These are phyloP conservation scores for Diaporthe vexans DNA, from an alignment of 2,329 filamentous ascomycete genomes.

Conservation along the genomic window DNA sequence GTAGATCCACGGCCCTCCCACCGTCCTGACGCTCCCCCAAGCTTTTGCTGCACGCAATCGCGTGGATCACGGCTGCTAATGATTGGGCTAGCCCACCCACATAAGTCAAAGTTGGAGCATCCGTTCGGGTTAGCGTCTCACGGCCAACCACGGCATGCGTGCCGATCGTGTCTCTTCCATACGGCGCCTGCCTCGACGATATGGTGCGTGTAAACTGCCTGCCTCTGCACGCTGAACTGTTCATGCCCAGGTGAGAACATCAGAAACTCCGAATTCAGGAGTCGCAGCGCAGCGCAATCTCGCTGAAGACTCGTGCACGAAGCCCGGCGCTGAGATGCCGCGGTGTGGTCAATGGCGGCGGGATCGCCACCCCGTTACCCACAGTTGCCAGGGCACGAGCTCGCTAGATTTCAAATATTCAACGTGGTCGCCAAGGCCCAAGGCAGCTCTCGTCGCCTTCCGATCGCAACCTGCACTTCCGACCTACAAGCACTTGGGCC, in stretches of 20 bases:
- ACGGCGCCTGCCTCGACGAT: neutral
- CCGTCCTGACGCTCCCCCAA: neutral
- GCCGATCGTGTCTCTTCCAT: constrained; percentile 11
- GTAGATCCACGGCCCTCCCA: constrained; percentile 16
- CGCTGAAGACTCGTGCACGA: constrained; percentile 4
- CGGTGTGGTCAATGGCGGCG: constrained; percentile 7
- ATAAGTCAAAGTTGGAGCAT: constrained; percentile 27
- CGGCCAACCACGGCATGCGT: constrained; percentile 14
- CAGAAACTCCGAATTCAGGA: neutral
- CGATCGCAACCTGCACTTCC: constrained; percentile 5
- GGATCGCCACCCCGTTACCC: constrained; percentile 31
- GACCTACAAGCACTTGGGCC: neutral
- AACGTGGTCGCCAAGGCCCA: constrained; percentile 21
- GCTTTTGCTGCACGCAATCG: constrained; percentile 21
- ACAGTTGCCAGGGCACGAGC: constrained; percentile 31
- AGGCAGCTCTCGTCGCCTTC: constrained; percentile 11
- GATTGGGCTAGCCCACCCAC: constrained; percentile 16
- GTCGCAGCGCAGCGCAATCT: neutral
- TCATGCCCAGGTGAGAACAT: neutral
- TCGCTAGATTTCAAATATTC: constrained; percentile 27
- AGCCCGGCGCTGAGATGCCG: constrained; percentile 13
- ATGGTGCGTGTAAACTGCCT: neutral
- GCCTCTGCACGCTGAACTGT: neutral
- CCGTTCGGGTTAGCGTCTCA: constrained; percentile 28
- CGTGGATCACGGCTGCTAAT: constrained; percentile 24